Conservation (phyloP, 176 grass and related monocot genomes). For the Poa pratensis region DNA sequence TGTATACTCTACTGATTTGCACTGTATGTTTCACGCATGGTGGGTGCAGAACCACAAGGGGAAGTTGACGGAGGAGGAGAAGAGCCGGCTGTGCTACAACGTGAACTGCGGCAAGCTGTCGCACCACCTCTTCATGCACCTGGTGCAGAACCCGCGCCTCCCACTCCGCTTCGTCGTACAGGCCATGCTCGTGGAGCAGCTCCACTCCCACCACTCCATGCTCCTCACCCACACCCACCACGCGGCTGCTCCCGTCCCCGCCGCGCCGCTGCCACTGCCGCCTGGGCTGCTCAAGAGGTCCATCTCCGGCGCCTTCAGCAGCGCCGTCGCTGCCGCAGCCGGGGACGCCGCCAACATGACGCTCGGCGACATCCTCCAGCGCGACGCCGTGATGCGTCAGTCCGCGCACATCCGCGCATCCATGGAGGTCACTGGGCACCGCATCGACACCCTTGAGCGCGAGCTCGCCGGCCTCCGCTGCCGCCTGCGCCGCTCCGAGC, state of each 20-base stretch:
- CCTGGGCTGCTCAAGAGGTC: conserved; percentile 34
- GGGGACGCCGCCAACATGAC: conserved; percentile 41
- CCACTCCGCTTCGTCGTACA: conserved; percentile 97
- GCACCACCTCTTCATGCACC: conserved; percentile 76
- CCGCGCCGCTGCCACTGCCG: background rate
- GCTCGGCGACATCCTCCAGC: conserved; percentile 93
- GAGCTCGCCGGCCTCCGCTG: conserved; percentile 75
- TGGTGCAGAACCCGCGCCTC: conserved; percentile 94
- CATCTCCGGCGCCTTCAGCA: conserved; percentile 20
- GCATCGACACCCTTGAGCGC: conserved; percentile 84
- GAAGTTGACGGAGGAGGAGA: conserved; percentile 84
- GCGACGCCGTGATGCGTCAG: conserved; percentile 65
- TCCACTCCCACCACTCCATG: conserved; percentile 80
- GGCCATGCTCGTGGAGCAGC: conserved; percentile 98
- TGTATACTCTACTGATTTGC: background rate
- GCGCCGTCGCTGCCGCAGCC: background rate
- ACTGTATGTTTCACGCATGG: background rate
- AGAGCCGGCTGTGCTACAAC: conserved; percentile 74
- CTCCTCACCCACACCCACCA: conserved; percentile 41
- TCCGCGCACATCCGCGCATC: conserved; percentile 78
- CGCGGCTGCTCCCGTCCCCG: background rate
- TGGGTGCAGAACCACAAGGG: conserved; percentile 71
- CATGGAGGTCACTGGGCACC: conserved; percentile 74
- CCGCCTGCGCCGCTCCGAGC: conserved; percentile 67
- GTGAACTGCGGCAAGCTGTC: conserved; percentile 91